Conservation (phyloP, 768 basidiomycete genomes). For the Multifurca ochricompacta region DNA sequence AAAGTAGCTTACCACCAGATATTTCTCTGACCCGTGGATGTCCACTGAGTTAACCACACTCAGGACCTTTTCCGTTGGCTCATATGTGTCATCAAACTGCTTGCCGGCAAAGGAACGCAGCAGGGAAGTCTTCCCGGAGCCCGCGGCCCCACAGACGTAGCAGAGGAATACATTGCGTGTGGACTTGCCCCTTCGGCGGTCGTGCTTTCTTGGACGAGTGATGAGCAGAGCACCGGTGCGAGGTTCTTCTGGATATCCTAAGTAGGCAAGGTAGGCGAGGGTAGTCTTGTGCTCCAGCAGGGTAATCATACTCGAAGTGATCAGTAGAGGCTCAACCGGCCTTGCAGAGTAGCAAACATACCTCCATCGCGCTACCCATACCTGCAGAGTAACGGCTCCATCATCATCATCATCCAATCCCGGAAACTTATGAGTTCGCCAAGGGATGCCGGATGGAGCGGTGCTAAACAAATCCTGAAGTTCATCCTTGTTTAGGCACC, state of each 20-base stretch:
- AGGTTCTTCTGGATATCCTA: constrained; percentile 78
- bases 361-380: constrained; percentile 99
- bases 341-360: constrained; percentile 28
- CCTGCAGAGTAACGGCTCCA: constrained; percentile 90
- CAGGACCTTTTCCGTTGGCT: constrained; percentile 84
- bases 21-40: constrained; percentile 91
- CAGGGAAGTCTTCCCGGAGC: constrained; percentile 89
- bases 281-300: constrained; percentile 90
- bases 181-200: constrained; percentile 81
- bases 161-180: constrained; percentile 88
- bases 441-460: constrained; percentile 88
- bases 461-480: constrained; percentile 88
- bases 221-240: constrained; percentile 81
- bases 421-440: constrained; percentile 85
- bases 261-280: constrained; percentile 88
- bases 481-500: constrained; percentile 82
- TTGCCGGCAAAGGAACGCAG: constrained; percentile 82
- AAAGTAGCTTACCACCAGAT: constrained; percentile 71
- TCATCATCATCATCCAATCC: constrained; percentile 81
- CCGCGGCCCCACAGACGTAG: constrained; percentile 92
- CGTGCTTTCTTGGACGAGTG: constrained; percentile 75
- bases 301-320: constrained; percentile 77
- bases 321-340: background rate
- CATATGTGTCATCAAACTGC: constrained; percentile 62
- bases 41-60: constrained; percentile 95